Conservation (phyloP, 2,329 filamentous ascomycete species). For the Periglandula ipomoeae region DNA sequence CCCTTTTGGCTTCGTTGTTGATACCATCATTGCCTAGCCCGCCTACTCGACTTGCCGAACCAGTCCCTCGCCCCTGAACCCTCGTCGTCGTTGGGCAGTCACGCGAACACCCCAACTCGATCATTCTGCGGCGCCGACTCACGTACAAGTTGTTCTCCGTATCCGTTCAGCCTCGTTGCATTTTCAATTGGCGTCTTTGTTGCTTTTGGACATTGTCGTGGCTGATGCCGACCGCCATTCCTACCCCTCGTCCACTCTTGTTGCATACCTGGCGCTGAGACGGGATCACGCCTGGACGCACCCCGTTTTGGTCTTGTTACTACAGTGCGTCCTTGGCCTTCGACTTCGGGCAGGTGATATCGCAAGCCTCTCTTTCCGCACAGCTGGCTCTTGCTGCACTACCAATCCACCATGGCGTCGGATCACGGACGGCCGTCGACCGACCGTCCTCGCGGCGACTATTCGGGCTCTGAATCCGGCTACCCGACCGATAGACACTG, state of each 20-base stretch:
- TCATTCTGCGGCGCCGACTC: slow-evolving; percentile 13
- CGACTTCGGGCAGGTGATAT: slow-evolving; percentile 13
- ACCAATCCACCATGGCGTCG: slow-evolving; percentile 30
- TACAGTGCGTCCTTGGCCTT: slow-evolving; percentile 3
- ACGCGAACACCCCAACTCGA: slow-evolving; percentile 17
- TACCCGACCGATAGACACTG: slow-evolving; percentile 25
- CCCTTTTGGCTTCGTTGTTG: neutral
- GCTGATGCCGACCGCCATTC: slow-evolving; percentile 30
- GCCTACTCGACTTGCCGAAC: slow-evolving; percentile 5
- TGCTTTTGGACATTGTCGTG: slow-evolving; percentile 9
- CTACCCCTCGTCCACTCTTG: slow-evolving; percentile 22
- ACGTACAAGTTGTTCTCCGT: slow-evolving; percentile 10
- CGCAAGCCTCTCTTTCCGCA: slow-evolving; percentile 2
- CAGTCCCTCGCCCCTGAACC: slow-evolving; percentile 7
- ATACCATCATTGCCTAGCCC: neutral
- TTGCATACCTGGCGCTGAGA: slow-evolving; percentile 24
- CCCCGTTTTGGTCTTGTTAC: slow-evolving; percentile 1
- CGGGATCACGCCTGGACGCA: slow-evolving; percentile 7
- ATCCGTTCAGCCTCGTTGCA: slow-evolving; percentile 9
- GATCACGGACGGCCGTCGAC: slow-evolving; percentile 34
- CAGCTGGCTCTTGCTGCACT: slow-evolving; percentile 1
- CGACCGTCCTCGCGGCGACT: slow-evolving; percentile 26
- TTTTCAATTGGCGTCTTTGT: slow-evolving; percentile 21
- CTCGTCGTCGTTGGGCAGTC: slow-evolving; percentile 14
- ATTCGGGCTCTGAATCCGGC: slow-evolving; percentile 20